Conservation (phyloP, 202 grass and related monocot species). For the Setaria viridis region DNA sequence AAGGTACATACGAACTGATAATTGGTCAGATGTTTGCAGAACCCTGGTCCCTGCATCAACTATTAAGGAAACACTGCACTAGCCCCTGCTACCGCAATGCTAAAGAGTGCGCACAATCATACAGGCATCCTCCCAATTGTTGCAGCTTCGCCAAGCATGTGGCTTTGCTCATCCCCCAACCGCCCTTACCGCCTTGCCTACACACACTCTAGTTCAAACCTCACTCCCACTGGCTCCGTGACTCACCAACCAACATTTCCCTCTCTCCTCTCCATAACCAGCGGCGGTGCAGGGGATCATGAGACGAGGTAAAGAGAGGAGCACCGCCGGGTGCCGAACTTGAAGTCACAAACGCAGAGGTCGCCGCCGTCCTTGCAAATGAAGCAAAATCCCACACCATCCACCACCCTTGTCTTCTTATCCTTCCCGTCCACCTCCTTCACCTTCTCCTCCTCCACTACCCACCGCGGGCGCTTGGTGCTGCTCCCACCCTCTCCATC, state of each 20-base stretch:
- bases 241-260: not conserved
- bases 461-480: conserved; percentile 39
- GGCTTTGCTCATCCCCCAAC: not conserved
- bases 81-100: not conserved
- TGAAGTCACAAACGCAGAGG: conserved; percentile 77
- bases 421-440: conserved; percentile 50
- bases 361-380: conserved; percentile 88
- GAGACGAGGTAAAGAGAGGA: too few relatives aligned
- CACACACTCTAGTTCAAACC: not conserved
- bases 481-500: not conserved
- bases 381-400: conserved; percentile 55
- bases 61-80: not conserved
- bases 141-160: not conserved
- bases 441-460: not conserved
- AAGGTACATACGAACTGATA: not conserved
- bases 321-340: conserved; percentile 37
- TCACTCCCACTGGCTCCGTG: not conserved
- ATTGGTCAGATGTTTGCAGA: not conserved
- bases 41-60: not conserved
- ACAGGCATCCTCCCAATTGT: not conserved
- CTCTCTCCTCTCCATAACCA: too few relatives aligned
- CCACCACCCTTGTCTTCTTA: not conserved
- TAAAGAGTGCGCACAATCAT: not conserved
- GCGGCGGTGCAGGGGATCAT: too few relatives aligned
- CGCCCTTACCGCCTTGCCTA: not conserved